A percentile compares a stretch with the other conserved stretches of the same genome.
Evolutionary conservation across 345 rosid genomes (phyloP).

Genomic region (Odontarrhena argentea): DNA sequence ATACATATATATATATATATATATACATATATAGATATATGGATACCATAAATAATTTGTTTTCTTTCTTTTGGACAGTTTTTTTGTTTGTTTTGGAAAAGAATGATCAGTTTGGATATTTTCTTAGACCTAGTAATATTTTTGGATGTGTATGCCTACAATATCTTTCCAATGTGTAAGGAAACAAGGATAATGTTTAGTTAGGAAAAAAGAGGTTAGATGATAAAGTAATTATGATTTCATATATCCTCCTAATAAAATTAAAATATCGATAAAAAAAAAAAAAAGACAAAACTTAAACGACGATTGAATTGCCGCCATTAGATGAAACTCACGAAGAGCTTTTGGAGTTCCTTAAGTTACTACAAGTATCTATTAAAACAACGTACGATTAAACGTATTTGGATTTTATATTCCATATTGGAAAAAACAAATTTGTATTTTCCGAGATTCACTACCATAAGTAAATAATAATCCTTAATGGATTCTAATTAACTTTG

Average conservation of each 20-base stretch:
- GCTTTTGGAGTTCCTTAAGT: neutral
- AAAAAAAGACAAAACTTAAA: neutral
- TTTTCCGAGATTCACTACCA: slow-evolving; percentile 9
- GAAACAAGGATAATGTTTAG: neutral
- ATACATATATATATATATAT: neutral
- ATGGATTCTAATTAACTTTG: neutral
- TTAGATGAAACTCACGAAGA: slow-evolving; percentile 19
- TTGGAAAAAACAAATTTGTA: slow-evolving; percentile 11
- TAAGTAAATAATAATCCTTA: slow-evolving; percentile 5
- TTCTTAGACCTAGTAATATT: too few species aligned
- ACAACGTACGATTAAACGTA: slow-evolving; percentile 3
- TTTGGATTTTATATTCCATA: slow-evolving; percentile 21
- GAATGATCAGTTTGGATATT: neutral
- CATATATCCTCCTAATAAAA: neutral
- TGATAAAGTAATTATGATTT: neutral
- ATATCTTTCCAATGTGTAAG: neutral
- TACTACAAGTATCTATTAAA: neutral
- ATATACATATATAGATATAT: neutral
- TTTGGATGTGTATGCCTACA: neutral
- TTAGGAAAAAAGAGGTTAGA: neutral
- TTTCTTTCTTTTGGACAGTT: neutral
- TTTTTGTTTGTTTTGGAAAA: slow-evolving; percentile 6
- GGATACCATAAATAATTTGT: neutral
- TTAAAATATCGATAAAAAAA: neutral
- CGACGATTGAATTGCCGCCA: slow-evolving; percentile 21